Base-by-base conservation (phyloP, 352 stramenopile genomes). In the Globisporangium radiosum region DNA sequence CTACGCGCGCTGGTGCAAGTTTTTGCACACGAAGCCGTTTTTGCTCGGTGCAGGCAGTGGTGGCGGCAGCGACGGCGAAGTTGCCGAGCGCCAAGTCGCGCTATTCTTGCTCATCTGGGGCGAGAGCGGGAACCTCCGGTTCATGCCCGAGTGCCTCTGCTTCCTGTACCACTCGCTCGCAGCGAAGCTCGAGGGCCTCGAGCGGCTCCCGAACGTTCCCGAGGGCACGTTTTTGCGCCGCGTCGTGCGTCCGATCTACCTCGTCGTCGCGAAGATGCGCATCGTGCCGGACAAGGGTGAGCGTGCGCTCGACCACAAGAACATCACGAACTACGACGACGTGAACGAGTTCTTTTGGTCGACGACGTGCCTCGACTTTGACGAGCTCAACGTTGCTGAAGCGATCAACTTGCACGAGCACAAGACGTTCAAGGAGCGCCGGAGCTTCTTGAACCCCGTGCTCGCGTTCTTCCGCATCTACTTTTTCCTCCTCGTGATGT, bases 1-100 rank as follows among this genome's bases (percentile, higher is more conserved):
- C 70, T 97, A 97, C 67, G 60, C 62, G 63, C 95, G 96, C 65
- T 99, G 97, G 97, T 99, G 96, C 71, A 63, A 83, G 52, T 96
- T 95, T 59, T 75, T 99, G 55, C 81, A 82, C 38, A 88, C 93
- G 4, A 70, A 81, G 52, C 96, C 96, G 9, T 33, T 33, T 33
- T 33, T 33, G 25, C 25, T 33, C 25, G 25, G 25, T 2, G 25
- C 25, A 33, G 25, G 25, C 25, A 33, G 25, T 33, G 25, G 25
- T 33, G 25, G 25, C 25, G 25, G 25, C 25, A 33, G 25, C 25
- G 25, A 33, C 25, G 25, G 25, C 0, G 71, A 65, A 7, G 61
- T 64, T 7, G 76, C 73, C 0, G 79, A 88, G 66, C 65, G 68
- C 0, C 81, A 95, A 61, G 49, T 92, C 47, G 87, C 87, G 52